phyloP scores from a whole-genome alignment of 176 grass and related monocot genomes.

The Stipa capillata region DNA sequence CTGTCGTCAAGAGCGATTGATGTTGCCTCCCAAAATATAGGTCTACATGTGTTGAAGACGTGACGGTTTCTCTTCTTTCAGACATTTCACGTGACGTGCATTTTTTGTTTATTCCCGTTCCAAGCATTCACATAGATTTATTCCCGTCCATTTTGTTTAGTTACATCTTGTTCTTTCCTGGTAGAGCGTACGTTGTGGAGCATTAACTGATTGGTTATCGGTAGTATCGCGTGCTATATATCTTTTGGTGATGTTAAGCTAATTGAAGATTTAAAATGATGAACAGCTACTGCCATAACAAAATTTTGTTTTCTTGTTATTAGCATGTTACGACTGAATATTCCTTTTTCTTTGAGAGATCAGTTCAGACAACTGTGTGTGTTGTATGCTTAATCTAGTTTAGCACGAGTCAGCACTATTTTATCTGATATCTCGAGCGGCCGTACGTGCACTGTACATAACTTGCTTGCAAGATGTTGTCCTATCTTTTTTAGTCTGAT shows the following conservation, averaged over 20 bases:
- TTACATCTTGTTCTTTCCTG: too few relatives aligned
- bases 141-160: too few relatives aligned
- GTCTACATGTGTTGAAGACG: too few relatives aligned
- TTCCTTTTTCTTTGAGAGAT: not conserved
- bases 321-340: not conserved
- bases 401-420: not conserved
- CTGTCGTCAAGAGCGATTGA: too few relatives aligned
- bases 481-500: constrained; percentile 2
- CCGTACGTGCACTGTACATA: not conserved
- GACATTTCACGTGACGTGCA: too few relatives aligned
- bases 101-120: too few relatives aligned
- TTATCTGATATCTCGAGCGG: not conserved
- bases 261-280: not conserved
- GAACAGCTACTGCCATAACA: not conserved
- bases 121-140: too few relatives aligned
- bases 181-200: not conserved
- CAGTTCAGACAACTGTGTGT: not conserved
- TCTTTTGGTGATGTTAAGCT: not conserved
- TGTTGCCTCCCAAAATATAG: too few relatives aligned
- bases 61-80: too few relatives aligned
- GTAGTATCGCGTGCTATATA: not conserved
- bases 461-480: not conserved
- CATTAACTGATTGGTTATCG: not conserved
- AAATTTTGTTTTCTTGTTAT: not conserved
- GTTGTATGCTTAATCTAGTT: not conserved